Evolutionary conservation across 345 rosid species (phyloP), one percentile per base, ranked within the genome.

Genomic region (Durio zibethinus): DNA sequence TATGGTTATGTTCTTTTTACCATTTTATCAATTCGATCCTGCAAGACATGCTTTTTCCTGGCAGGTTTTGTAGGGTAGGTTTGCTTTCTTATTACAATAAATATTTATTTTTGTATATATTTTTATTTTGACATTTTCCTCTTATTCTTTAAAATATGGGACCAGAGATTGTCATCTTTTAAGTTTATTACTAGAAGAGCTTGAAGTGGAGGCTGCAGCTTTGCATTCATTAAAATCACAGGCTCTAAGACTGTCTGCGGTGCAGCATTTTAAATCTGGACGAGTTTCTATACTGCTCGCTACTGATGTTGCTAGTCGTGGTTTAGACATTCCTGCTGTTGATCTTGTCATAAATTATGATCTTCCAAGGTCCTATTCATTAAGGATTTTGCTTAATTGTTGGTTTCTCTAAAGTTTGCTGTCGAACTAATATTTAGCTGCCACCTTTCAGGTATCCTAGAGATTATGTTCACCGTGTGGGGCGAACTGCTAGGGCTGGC

Each of bases 401-500:
- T 52, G 18, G 23, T 33, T 72, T 80, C 18, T 60, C 23, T 27
- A 16, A 16, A 18, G 76, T 60, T 21, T 21, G 14, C 72, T 12
- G 63, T 29, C 77, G 67, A 21, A 45, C 12, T 72, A 23, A 40
- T 68, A n/a, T 69, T 56, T 77, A 66, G 71, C 61, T 73, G 36
- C 25, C 15, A 15, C 48, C 48, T 33, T 84, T 77, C 84, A 96
- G 99, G 88, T 84, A 79, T 82, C 89, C 97, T 6, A 90, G 92
- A 78, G 99, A 96, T 83, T 96, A 96, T 81, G 94, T 91, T 62
- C 99, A 96, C 86, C 98, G 97, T 81, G 99, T 93, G 20, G 97
- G 99, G 42, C 97, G 98, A 85, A 96, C 99, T 45, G 98, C 99
- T 71, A 91, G 98, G 85, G 99, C 99, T 80, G 97, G 99, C 73